Base-by-base conservation (phyloP, 2,329 filamentous ascomycete species). In the Penicillium sp. region DNA sequence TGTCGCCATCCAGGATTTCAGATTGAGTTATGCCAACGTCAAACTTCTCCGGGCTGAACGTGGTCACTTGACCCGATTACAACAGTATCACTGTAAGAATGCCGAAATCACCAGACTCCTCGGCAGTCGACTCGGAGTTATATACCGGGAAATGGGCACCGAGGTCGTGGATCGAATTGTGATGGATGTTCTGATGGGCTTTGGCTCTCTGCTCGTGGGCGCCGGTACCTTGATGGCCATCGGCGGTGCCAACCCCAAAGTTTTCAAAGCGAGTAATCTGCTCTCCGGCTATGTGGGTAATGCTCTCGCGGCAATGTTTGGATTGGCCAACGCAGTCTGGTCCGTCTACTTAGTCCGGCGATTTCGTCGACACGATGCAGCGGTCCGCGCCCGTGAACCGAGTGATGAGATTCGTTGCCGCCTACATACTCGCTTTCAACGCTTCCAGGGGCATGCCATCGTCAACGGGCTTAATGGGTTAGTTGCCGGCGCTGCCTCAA, bases 211-310 rank as follows among this genome's bases (percentile, higher is more conserved):
- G 1, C 60, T 83, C 2, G 81, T 85, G 14, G 78, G 77, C 5
- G 61, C 75, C 0, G 82, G 82, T 8, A 83, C 82, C 0, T 73
- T 78, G 53, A 75, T 84, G 75, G 82, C 82, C 9, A 83, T 84
- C 14, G 79, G 71, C 1, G 82, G 82, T 1, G 76, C 71, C 0
- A 71, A 82, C 45, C 67, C 26, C 0, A 54, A 31, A 0, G 71
- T 83, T 0, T 84, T 68, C 51, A 3, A 67, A 0, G 76, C 78
- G 0, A 82, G 78, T 60, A 85, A 85, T 51, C 64, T 83, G 2
- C 64, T 84, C 0, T 83, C 82, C 0, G 82, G 82, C 1, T 84
- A 83, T 54, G 71, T 85, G 16, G 82, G 82, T 2, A 84, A 85
- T 53, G 70, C 75, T 0, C 75, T 79, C 1, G 75, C 80, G 2